These are phyloP conservation scores for Cyberlindnera maclurae DNA, from an alignment of 805 yeast genomes.

Conservation along the genomic window DNA sequence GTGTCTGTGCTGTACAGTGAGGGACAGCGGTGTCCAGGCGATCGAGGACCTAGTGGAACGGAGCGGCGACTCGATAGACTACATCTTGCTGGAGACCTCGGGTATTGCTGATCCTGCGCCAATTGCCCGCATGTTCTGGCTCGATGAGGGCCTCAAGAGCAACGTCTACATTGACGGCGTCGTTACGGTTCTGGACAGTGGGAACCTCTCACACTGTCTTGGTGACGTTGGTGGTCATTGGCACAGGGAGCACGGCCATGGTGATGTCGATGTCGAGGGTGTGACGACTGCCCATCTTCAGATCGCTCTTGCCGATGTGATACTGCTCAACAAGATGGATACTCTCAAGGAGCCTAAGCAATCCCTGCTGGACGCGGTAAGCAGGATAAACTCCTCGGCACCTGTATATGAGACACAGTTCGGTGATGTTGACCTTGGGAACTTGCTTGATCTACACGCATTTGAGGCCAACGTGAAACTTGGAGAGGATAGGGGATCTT, in stretches of 20 bases:
- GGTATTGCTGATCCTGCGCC: conserved; percentile 98
- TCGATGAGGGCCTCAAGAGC: conserved; percentile 81
- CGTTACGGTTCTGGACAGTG: conserved; percentile 76
- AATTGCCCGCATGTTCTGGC: conserved; percentile 95
- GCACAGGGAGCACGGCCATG: conserved; percentile 42
- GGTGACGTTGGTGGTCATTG: conserved; percentile 70
- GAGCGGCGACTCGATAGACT: conserved; percentile 70
- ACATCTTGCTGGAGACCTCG: conserved; percentile 88
- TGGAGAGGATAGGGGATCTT: conserved; percentile 23
- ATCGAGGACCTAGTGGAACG: conserved; percentile 78
- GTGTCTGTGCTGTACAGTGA: conserved; percentile 92
- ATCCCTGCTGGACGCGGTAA: conserved; percentile 33
- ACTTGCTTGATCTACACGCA: conserved; percentile 72
- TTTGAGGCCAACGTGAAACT: conserved; percentile 42
- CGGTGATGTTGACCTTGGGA: conserved; percentile 65
- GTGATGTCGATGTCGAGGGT: conserved; percentile 37
- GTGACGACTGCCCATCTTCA: conserved; percentile 84
- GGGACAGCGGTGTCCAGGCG: conserved; percentile 91
- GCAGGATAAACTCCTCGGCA: conserved; percentile 58
- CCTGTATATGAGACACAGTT: conserved; percentile 60
- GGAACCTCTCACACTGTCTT: conserved; percentile 56
- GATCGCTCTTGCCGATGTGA: conserved; percentile 81
- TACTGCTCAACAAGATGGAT: conserved; percentile 77
- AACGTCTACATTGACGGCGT: conserved; percentile 88
- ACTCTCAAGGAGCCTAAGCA: conserved; percentile 28